Base-by-base conservation (phyloP, 805 yeast genomes). In the Jamesozyma rosinii region DNA sequence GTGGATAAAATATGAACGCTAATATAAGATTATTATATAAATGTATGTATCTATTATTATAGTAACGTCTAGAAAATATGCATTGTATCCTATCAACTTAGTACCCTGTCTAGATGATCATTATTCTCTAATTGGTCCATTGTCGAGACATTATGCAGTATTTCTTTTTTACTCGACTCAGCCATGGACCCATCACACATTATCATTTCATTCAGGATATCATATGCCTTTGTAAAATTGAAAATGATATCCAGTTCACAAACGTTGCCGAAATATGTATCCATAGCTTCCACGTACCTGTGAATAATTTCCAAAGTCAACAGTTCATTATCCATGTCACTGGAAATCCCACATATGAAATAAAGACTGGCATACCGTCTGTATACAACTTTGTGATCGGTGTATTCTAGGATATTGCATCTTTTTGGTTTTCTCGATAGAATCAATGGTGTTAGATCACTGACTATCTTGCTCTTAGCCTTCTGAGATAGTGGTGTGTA, bases 181-280 rank as follows among this genome's bases (percentile, higher is more conserved):
- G 84, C 83, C 18, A 92, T 63, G 40, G 82, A 80, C 0, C 98
- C 98, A 52, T 89, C 96, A 40, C 67, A 60, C 48, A 90, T 74
- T 40, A 92, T 64, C 52, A 92, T 69, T 61, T 92, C 98, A 62
- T 92, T 95, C 49, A 92, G 68, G 11, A 92, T 82, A 64, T 86
- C 84, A 62, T 92, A 92, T 0, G 97, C 97, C 59, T 85, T 83
- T 53, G 84, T 85, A 66, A 92, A 92, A 57, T 94, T 92, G 74
- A 92, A 92, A 40, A 92, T 92, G 49, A 92, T 92, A 66, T 92
- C 98, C 55, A 92, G 70, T 62, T 92, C 98, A 65, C 97, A 88
- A 15, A 92, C 98, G 57, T 87, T 90, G 11, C 96, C 97, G 59
- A 86, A 92, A 46, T 88, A 79, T 53, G 83, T 82, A 68, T 92